phyloP scores from a whole-genome alignment of 257 asterid genomes.

The Penstemon barbatus region DNA sequence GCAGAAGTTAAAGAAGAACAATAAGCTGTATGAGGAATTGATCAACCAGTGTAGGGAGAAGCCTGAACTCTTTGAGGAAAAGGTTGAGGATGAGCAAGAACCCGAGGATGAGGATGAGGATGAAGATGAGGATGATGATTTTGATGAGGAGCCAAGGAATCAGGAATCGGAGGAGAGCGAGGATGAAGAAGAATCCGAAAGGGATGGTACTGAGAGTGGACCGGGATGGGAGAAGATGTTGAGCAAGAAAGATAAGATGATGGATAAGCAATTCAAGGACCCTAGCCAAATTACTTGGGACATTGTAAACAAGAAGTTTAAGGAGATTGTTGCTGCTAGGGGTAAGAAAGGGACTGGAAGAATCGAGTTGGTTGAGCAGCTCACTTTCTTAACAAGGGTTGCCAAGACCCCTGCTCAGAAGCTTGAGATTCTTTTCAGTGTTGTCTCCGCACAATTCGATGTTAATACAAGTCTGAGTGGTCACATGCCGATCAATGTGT shows the following conservation, averaged over 20 bases:
- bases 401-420: constrained; percentile 98
- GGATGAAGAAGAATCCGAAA: constrained; percentile 46
- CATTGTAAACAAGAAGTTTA: constrained; percentile 82
- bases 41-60: constrained; percentile 76
- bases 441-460: constrained; percentile 89
- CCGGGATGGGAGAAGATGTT: constrained; percentile 79
- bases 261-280: constrained; percentile 87
- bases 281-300: constrained; percentile 96
- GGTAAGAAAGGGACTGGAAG: constrained; percentile 95
- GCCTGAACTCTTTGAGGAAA: constrained; percentile 80
- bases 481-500: constrained; percentile 94
- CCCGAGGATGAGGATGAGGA: constrained; percentile 64
- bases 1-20: constrained; percentile 89
- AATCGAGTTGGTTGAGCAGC: constrained; percentile 90
- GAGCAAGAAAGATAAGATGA: constrained; percentile 88
- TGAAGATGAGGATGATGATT: constrained; percentile 46
- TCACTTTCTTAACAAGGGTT: constrained; percentile 83
- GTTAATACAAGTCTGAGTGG: constrained; percentile 81
- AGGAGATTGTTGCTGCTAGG: constrained; percentile 85
- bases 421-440: constrained; percentile 91
- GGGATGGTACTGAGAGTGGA: constrained; percentile 37
- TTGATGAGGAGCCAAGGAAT: constrained; percentile 46
- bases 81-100: constrained; percentile 55
- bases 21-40: constrained; percentile 74
- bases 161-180: constrained; percentile 50